Conservation (phyloP, 208 protist species). For the Naegleria gruberi region DNA sequence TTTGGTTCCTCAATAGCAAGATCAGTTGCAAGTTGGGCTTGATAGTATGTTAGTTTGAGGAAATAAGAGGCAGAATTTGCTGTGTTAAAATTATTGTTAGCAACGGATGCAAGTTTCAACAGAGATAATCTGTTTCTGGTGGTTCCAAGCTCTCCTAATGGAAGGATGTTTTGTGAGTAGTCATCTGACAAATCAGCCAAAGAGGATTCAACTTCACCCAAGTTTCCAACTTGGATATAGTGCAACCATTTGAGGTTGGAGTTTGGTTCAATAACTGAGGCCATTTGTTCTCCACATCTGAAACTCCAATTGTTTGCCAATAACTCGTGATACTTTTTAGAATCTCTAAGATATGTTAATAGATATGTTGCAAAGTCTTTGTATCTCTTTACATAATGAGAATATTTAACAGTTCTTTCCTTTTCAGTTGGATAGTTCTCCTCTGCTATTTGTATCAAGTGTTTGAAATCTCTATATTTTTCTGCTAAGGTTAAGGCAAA, state of each 20-base stretch:
- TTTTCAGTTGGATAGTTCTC: background rate
- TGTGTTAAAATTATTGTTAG: background rate
- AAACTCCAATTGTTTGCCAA: background rate
- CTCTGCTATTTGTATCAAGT: background rate
- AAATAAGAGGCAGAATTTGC: background rate
- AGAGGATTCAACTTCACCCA: background rate
- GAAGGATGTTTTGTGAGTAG: background rate
- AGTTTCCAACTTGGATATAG: background rate
- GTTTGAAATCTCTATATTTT: background rate
- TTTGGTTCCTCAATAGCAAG: background rate
- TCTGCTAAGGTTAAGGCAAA: background rate
- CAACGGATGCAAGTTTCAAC: background rate
- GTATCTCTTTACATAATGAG: background rate
- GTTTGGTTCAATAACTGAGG: background rate
- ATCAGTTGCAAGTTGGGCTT: background rate
- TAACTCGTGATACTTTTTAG: background rate
- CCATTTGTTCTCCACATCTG: background rate
- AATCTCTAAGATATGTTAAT: background rate
- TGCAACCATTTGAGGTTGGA: background rate
- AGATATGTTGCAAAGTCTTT: background rate
- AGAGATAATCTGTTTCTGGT: background rate
- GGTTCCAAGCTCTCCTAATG: background rate
- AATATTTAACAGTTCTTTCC: background rate
- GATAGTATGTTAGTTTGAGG: background rate
- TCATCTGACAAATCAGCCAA: background rate